phyloP scores from a whole-genome alignment of 805 yeast species.

The Metschnikowia picachoensis region DNA sequence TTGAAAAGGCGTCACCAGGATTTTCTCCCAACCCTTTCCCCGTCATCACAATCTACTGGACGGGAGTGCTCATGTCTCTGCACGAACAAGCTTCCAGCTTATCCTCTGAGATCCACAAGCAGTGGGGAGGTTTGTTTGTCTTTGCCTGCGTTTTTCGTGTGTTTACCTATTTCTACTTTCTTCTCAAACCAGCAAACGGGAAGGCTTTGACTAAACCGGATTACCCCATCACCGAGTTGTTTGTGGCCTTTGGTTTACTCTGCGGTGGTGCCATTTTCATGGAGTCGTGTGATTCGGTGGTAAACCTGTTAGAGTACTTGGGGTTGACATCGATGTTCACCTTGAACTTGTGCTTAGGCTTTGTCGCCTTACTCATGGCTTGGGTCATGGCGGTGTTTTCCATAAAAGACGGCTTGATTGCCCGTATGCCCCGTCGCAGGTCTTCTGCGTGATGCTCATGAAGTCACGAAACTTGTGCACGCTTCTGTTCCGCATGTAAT shows the following conservation, averaged over 20 bases:
- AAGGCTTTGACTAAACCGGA: conserved; percentile 25
- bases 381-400: conserved; percentile 77
- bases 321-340: conserved; percentile 90
- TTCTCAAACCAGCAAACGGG: conserved; percentile 38
- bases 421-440: conserved; percentile 1
- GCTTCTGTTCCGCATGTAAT: too few relatives aligned
- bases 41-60: conserved; percentile 89
- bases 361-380: conserved; percentile 74
- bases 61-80: conserved; percentile 92
- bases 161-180: conserved; percentile 49
- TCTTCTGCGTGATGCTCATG: not conserved
- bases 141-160: conserved; percentile 77
- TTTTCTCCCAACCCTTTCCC: conserved; percentile 95
- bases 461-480: not conserved
- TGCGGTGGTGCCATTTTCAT: conserved; percentile 91
- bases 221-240: conserved; percentile 82
- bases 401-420: conserved; percentile 42
- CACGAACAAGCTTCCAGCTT: conserved; percentile 81
- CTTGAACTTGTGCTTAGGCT: conserved; percentile 79
- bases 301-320: conserved; percentile 75
- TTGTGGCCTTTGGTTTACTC: conserved; percentile 73
- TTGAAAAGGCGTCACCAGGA: conserved; percentile 54
- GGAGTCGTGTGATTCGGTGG: conserved; percentile 85
- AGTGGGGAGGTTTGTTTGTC: conserved; percentile 89
- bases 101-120: conserved; percentile 78